phyloP scores from a whole-genome alignment of 2,329 filamentous ascomycete genomes.

The Aspergillus spinulosporus region DNA sequence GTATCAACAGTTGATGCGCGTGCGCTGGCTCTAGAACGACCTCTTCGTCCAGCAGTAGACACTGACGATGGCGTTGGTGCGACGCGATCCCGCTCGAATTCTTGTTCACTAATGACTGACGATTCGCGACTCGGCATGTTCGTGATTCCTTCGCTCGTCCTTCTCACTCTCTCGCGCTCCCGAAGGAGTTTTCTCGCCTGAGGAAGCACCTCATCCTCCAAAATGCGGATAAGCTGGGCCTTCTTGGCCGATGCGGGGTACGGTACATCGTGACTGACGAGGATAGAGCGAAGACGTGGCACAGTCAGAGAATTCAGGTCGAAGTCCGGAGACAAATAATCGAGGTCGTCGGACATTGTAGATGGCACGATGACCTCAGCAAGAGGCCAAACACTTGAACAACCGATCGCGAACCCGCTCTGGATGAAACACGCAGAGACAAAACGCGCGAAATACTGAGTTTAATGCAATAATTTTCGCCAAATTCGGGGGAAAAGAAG shows the following conservation, averaged over 20 bases:
- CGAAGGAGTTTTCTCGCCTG: slow-evolving; percentile 75
- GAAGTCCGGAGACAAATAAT: slow-evolving; percentile 85
- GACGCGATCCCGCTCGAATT: slow-evolving; percentile 62
- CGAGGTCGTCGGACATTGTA: slow-evolving; percentile 60
- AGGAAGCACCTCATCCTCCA: slow-evolving; percentile 75
- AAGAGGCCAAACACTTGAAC: not conserved
- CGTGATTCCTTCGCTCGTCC: slow-evolving; percentile 82
- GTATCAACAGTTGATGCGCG: slow-evolving; percentile 46
- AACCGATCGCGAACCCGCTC: not conserved
- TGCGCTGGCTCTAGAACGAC: slow-evolving; percentile 52
- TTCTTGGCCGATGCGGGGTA: slow-evolving; percentile 94
- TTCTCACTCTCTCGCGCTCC: slow-evolving; percentile 74
- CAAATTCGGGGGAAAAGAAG: not conserved
- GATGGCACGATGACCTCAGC: slow-evolving; percentile 8
- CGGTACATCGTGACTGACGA: slow-evolving; percentile 81
- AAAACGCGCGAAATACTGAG: not conserved
- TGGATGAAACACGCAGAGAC: not conserved
- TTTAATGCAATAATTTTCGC: not conserved
- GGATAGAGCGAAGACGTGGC: slow-evolving; percentile 82
- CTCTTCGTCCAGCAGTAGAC: slow-evolving; percentile 57
- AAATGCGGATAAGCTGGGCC: slow-evolving; percentile 77
- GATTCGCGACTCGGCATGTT: slow-evolving; percentile 68
- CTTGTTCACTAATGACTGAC: slow-evolving; percentile 58
- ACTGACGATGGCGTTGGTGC: slow-evolving; percentile 50
- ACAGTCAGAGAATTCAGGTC: slow-evolving; percentile 82